Evolutionary conservation across 2,329 filamentous ascomycete genomes (phyloP).

Genomic region (Diaporthe citrichinensis): DNA sequence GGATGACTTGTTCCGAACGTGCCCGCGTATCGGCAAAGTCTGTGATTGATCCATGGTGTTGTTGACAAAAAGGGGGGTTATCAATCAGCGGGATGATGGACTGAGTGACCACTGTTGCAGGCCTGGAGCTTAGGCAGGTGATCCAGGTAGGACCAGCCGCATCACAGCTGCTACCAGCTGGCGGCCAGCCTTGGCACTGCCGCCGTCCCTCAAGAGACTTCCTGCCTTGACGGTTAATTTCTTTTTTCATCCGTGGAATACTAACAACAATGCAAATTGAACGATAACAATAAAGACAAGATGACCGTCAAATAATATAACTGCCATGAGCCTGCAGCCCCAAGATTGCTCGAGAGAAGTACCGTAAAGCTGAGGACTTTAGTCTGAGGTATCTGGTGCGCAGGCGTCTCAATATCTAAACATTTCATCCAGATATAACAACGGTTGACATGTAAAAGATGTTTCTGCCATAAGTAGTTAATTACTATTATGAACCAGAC

Average conservation of each 20-base stretch:
- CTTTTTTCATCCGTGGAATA: neutral
- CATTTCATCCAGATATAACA: neutral
- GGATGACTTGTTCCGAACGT: slow-evolving; percentile 55
- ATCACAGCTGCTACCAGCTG: neutral
- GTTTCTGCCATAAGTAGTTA: too few relatives aligned
- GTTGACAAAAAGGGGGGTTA: slow-evolving; percentile 14
- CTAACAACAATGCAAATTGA: neutral
- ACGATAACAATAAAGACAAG: too few relatives aligned
- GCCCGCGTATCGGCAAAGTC: slow-evolving; percentile 44
- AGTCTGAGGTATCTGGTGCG: too few relatives aligned
- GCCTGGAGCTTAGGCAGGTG: slow-evolving; percentile 10
- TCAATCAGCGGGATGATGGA: neutral
- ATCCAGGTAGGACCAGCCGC: neutral
- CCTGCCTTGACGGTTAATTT: neutral
- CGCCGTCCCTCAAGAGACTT: neutral
- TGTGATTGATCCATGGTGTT: slow-evolving; percentile 43
- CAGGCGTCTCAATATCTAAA: too few relatives aligned
- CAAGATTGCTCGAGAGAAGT: too few relatives aligned
- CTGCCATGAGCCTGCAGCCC: too few relatives aligned
- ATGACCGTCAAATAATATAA: too few relatives aligned
- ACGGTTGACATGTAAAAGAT: too few relatives aligned
- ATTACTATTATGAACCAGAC: neutral
- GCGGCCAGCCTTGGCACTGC: neutral
- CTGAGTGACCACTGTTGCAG: neutral
- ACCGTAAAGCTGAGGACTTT: too few relatives aligned